Conservation (phyloP, 257 asterid genomes). For the Jacaranda mimosifolia region DNA sequence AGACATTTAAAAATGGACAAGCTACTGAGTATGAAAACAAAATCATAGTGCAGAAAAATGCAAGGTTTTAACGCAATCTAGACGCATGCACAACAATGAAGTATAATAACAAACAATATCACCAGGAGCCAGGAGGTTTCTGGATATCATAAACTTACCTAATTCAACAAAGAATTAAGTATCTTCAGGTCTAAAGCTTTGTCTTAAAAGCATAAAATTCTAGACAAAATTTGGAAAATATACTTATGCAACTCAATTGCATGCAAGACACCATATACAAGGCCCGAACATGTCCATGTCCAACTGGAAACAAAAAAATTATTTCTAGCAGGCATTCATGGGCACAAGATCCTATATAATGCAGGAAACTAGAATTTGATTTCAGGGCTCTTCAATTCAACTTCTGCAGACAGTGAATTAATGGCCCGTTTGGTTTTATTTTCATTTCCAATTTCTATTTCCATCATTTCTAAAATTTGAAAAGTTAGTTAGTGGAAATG, state of each 20-base stretch:
- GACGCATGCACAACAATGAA: not conserved
- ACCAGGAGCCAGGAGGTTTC: not conserved
- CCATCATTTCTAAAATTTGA: too few relatives aligned
- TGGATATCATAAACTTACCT: not conserved
- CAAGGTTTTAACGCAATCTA: not conserved
- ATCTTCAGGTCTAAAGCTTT: not conserved
- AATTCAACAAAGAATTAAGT: not conserved
- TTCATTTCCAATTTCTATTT: too few relatives aligned
- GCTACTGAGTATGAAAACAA: not conserved
- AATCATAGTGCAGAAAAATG: not conserved
- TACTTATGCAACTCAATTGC: not conserved
- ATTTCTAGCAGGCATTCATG: not conserved
- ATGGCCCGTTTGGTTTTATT: too few relatives aligned
- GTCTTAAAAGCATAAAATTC: not conserved
- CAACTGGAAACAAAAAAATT: not conserved
- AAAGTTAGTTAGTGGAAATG: too few relatives aligned
- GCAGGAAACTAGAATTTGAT: too few relatives aligned
- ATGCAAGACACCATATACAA: not conserved
- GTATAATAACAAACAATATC: not conserved
- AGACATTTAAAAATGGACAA: not conserved
- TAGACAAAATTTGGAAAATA: not conserved
- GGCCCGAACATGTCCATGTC: not conserved
- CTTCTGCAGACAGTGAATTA: too few relatives aligned
- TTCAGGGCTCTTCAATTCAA: too few relatives aligned
- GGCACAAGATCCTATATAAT: not conserved